A percentile compares a stretch with the other conserved stretches of the same genome.
Evolutionary conservation across 768 basidiomycete species (phyloP).

Genomic region (Lactarius trivialis): DNA sequence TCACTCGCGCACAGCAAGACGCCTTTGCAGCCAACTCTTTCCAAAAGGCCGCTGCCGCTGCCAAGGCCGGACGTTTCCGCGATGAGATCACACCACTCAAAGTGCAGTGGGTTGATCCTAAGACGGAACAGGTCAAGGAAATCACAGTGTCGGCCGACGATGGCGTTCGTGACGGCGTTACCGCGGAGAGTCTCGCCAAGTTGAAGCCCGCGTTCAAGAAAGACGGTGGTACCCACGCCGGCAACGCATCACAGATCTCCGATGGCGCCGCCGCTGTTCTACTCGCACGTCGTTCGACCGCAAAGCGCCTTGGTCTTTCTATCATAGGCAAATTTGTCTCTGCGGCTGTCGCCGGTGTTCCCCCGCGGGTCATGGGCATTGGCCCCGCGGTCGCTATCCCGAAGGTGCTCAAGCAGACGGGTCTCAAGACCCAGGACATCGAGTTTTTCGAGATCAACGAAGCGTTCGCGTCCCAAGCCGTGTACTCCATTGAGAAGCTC

Average conservation of each 20-base stretch:
- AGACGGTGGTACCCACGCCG: constrained; percentile 72
- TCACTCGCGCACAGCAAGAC: constrained; percentile 76
- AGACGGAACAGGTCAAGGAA: constrained; percentile 59
- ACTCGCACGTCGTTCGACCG: constrained; percentile 71
- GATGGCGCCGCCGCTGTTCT: constrained; percentile 91
- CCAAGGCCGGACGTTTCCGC: constrained; percentile 75
- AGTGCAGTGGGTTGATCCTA: constrained; percentile 62
- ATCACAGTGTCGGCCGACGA: constrained; percentile 77
- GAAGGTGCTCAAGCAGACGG: constrained; percentile 56
- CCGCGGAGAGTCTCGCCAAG: constrained; percentile 67
- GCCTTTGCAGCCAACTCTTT: constrained; percentile 79
- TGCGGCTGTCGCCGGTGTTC: constrained; percentile 67
- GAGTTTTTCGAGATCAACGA: constrained; percentile 94
- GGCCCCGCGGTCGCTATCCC: constrained; percentile 89
- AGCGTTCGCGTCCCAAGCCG: constrained; percentile 80
- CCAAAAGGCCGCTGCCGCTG: constrained; percentile 75
- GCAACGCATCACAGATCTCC: constrained; percentile 85
- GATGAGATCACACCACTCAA: constrained; percentile 80
- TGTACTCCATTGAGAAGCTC: constrained; percentile 64
- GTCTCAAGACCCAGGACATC: constrained; percentile 61
- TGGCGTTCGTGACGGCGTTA: constrained; percentile 81
- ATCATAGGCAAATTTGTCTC: constrained; percentile 81
- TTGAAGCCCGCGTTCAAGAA: constrained; percentile 82
- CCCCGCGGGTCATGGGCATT: constrained; percentile 85
- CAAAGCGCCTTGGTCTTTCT: constrained; percentile 77